Conservation (phyloP, 768 basidiomycete genomes). For the Leccinellum albellum region DNA sequence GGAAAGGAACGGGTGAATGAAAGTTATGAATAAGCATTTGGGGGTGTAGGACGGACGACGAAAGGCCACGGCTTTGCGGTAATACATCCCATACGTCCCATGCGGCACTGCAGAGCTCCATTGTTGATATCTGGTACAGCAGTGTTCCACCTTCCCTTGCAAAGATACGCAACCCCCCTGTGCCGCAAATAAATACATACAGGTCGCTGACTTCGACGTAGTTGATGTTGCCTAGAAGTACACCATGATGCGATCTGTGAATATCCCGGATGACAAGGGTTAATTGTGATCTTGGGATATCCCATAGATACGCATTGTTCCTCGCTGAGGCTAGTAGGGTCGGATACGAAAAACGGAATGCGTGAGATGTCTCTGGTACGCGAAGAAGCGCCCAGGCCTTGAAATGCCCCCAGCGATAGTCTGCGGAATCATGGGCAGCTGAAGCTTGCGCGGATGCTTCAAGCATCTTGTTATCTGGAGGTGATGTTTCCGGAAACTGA, state of each 20-base stretch:
- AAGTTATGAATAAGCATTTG: slow-evolving; percentile 17
- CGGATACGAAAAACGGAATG: slow-evolving; percentile 69
- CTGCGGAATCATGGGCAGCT: slow-evolving; percentile 5
- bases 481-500: slow-evolving; percentile 22
- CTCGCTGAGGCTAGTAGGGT: slow-evolving; percentile 48
- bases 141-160: slow-evolving; percentile 43
- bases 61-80: slow-evolving; percentile 7
- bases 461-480: slow-evolving; percentile 32
- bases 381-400: slow-evolving; percentile 56
- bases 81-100: slow-evolving; percentile 29
- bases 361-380: slow-evolving; percentile 41
- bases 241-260: slow-evolving; percentile 10
- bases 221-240: slow-evolving; percentile 38
- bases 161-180: slow-evolving; percentile 48
- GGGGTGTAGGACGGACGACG: slow-evolving; percentile 16
- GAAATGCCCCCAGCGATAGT: slow-evolving; percentile 47
- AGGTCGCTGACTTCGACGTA: slow-evolving; percentile 64
- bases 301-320: slow-evolving; percentile 39
- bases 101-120: slow-evolving; percentile 31
- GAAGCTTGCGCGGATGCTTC: slow-evolving; percentile 22
- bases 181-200: slow-evolving; percentile 60
- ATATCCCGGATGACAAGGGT: slow-evolving; percentile 37
- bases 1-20: not conserved
- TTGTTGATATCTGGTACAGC: slow-evolving; percentile 42
- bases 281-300: slow-evolving; percentile 50